Base-by-base conservation (phyloP, 805 yeast genomes). In the Cyberlindnera mycetangii region DNA sequence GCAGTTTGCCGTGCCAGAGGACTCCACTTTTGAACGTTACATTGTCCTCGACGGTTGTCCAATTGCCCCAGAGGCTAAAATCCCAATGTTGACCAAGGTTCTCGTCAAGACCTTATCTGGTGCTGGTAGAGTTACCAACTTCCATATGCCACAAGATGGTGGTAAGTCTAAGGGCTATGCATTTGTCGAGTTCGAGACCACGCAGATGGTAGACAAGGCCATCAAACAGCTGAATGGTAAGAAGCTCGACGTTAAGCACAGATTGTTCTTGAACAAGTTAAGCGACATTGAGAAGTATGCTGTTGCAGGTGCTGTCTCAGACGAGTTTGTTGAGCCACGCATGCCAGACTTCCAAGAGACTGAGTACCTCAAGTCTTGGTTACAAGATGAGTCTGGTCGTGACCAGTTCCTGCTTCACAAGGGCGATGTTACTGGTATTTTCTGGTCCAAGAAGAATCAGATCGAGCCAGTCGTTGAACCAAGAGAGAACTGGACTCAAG, bases 11-110 rank as follows among this genome's bases (percentile, higher is more conserved):
- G 81, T 85, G 39, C 76, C 78, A 45, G 79, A 76, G 42, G 79
- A 78, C 41, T 69, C 74, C 46, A 78, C 81, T 40, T 74, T 86
- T 45, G 96, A 87, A 59, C 78, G 78, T 59, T 89, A 79, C 61
- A 80, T 92, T 46, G 86, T 92, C 24, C 85, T 89, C 41, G 97
- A 89, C 64, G 99, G 99, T 38, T 90, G 96, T 10, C 99, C 99
- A 54, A 74, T 89, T 50, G 96, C 96, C 20, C 96, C 97, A 47
- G 95, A 84, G 62, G 65, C 88, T 42, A 93, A 93, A 69, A 86
- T 82, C 41, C 86, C 89, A 44, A 80, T 86, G 47, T 76, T 93
- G 62, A 77, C 82, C 55, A 90, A 88, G 66, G 97, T 95, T 36
- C 76, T 93, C 60, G 78, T 76, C 55, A 92, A 90, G 70, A 75